phyloP scores from a whole-genome alignment of 2,329 filamentous ascomycete species.

The Fusarium sp. region DNA sequence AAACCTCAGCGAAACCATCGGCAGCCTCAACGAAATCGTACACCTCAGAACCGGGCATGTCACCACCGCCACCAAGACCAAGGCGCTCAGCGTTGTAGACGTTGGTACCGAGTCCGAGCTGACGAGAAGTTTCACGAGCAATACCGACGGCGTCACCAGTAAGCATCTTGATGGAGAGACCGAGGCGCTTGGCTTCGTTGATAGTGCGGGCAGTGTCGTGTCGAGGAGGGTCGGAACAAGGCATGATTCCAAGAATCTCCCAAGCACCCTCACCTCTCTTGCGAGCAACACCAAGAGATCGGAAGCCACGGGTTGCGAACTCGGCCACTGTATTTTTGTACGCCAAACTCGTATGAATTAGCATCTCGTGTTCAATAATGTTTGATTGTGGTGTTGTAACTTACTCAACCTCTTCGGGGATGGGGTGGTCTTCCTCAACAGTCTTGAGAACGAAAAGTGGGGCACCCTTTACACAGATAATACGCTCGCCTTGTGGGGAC shows the following conservation, averaged over 20 bases:
- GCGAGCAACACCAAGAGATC: conserved; percentile 91
- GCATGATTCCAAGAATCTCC: conserved; percentile 96
- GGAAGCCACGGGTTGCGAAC: conserved; percentile 93
- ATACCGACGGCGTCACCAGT: conserved; percentile 96
- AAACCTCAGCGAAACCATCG: conserved; percentile 94
- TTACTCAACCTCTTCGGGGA: conserved; percentile 78
- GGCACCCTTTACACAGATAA: conserved; percentile 91
- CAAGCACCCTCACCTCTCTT: conserved; percentile 85
- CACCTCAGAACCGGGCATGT: conserved; percentile 93
- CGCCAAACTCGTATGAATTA: conserved; percentile 48
- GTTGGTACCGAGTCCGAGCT: conserved; percentile 92
- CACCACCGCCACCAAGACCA: conserved; percentile 88
- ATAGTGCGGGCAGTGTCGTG: conserved; percentile 92
- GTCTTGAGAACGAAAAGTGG: conserved; percentile 89
- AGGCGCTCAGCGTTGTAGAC: conserved; percentile 95
- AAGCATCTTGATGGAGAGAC: conserved; percentile 95
- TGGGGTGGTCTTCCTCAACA: conserved; percentile 85
- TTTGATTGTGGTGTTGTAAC: neutral
- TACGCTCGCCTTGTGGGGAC: conserved; percentile 84
- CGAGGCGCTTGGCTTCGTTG: conserved; percentile 87
- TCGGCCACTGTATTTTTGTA: conserved; percentile 95
- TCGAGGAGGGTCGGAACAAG: conserved; percentile 90
- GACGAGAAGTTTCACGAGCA: conserved; percentile 89
- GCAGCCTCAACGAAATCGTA: conserved; percentile 97
- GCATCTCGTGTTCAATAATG: neutral